phyloP scores from a whole-genome alignment of 2,329 filamentous ascomycete species.

The Fusarium musae region DNA sequence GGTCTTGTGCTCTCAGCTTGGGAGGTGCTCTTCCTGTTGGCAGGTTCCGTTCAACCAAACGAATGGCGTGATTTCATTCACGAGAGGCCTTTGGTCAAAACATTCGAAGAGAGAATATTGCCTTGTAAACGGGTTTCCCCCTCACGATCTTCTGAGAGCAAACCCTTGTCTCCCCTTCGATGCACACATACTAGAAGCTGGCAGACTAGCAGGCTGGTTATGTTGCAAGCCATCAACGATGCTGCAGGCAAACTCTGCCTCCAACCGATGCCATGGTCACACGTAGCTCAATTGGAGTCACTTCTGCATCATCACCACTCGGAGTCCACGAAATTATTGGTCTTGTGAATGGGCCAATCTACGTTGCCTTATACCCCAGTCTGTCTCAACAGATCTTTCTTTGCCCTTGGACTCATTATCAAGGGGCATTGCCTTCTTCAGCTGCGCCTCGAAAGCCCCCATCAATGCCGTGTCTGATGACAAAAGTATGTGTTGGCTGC shows the following conservation, averaged over 20 bases:
- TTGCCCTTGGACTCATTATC: slow-evolving; percentile 7
- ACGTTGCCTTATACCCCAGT: background rate
- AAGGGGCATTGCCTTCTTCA: slow-evolving; percentile 15
- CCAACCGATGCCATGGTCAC: slow-evolving; percentile 40
- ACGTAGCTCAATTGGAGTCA: slow-evolving; percentile 35
- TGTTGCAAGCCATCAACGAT: slow-evolving; percentile 18
- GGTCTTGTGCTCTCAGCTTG: background rate
- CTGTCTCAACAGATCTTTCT: slow-evolving; percentile 1
- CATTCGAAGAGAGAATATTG: slow-evolving; percentile 17
- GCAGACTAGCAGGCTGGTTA: background rate
- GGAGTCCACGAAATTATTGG: slow-evolving; percentile 23
- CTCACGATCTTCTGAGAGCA: background rate
- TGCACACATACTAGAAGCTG: background rate
- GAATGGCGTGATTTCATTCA: background rate
- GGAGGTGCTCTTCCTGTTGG: background rate
- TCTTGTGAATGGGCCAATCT: slow-evolving; percentile 35
- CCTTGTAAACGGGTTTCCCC: background rate
- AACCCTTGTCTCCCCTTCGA: background rate
- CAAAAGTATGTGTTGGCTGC: slow-evolving; percentile 11
- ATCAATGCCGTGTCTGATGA: slow-evolving; percentile 20
- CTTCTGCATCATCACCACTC: slow-evolving; percentile 21
- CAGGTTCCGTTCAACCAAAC: background rate
- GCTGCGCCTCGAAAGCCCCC: slow-evolving; percentile 32
- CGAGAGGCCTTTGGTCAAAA: slow-evolving; percentile 1
- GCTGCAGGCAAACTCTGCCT: slow-evolving; percentile 35